A percentile compares a stretch with the other conserved stretches of the same genome.
Evolutionary conservation across 2,329 filamentous ascomycete genomes (phyloP).

Genomic region (Neurospora sp.): DNA sequence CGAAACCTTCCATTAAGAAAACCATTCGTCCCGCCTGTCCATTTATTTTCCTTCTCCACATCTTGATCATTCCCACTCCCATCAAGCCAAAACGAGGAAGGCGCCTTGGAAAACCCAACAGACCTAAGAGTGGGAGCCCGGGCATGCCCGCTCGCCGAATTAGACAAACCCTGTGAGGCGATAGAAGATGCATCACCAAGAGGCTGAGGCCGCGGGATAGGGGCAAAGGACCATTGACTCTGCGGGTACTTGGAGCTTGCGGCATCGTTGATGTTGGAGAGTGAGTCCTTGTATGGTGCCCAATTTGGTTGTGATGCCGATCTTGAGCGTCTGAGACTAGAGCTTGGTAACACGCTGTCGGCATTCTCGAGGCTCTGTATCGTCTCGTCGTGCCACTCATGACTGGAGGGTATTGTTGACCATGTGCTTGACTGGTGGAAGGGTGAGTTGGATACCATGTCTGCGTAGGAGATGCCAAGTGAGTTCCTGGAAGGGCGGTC

Average conservation of each 20-base stretch:
- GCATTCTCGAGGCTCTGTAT: conserved; percentile 6
- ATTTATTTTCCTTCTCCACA: neutral
- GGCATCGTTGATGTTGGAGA: neutral
- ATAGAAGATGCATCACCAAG: neutral
- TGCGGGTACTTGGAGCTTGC: neutral
- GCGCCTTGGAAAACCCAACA: neutral
- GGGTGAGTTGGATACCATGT: conserved; percentile 24
- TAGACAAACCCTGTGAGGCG: neutral
- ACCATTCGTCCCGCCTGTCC: neutral
- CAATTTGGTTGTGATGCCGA: conserved; percentile 9
- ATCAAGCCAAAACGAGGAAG: neutral
- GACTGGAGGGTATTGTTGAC: conserved; percentile 10
- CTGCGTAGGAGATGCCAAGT: conserved; percentile 24
- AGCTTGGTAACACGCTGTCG: neutral
- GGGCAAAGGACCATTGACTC: neutral
- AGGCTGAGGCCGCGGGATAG: neutral
- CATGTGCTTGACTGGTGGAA: conserved; percentile 28
- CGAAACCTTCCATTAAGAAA: neutral
- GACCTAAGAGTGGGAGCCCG: neutral
- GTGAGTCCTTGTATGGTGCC: neutral
- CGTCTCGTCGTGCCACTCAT: conserved; percentile 12
- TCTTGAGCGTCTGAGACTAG: neutral
- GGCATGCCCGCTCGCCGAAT: neutral
- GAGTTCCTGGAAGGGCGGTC: conserved; percentile 7
- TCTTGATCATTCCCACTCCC: neutral